phyloP scores from a whole-genome alignment of 169 alveolate genomes.

The Amoebophrya sp. region DNA sequence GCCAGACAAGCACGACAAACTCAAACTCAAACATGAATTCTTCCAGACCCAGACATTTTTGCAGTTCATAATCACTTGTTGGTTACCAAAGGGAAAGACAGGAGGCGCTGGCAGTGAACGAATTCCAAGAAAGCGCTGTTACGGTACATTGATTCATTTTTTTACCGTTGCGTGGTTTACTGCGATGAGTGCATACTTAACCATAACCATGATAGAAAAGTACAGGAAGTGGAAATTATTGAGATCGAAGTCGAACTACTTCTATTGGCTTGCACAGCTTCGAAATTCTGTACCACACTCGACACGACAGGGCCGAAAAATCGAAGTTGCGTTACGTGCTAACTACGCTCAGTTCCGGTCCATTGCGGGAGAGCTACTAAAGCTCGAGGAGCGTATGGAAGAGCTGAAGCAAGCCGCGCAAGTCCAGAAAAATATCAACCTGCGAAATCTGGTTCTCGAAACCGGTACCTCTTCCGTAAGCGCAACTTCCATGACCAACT shows the following conservation, averaged over 20 bases:
- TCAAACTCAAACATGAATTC: no score
- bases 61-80: no score
- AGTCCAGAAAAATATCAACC: not conserved
- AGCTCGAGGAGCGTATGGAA: not conserved
- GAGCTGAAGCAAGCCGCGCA: not conserved
- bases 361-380: not conserved
- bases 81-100: not conserved
- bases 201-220: not conserved
- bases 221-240: not conserved
- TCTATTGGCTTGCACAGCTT: not conserved
- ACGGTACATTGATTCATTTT: not conserved
- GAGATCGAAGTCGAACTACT: not conserved
- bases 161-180: not conserved
- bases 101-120: not conserved
- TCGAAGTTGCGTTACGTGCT: not conserved
- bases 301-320: not conserved
- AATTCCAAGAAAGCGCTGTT: not conserved
- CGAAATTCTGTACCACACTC: not conserved
- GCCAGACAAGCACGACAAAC: no score
- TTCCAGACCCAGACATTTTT: no score
- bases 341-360: not conserved
- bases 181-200: not conserved
- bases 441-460: not conserved
- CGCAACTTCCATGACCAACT: not conserved
- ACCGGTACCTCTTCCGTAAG: not conserved